phyloP scores from a whole-genome alignment of 495 filamentous ascomycete species.

The Mycothermus thermophilus region DNA sequence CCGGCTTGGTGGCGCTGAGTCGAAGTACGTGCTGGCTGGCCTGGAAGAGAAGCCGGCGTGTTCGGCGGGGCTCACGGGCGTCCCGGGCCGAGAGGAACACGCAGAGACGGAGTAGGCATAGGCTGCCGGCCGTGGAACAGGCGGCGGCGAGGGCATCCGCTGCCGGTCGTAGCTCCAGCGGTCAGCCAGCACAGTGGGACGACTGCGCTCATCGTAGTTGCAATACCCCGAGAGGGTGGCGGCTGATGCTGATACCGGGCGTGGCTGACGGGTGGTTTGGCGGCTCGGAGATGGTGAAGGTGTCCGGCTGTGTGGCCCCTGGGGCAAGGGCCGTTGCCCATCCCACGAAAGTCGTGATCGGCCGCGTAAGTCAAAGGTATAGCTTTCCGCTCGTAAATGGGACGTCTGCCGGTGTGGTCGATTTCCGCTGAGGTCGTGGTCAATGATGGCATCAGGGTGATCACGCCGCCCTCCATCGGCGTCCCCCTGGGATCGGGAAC shows the following conservation, averaged over 20 bases:
- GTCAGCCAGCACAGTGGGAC: conserved; percentile 1
- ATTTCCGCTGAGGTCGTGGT: too few species aligned
- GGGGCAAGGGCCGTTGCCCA: not conserved
- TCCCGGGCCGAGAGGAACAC: not conserved
- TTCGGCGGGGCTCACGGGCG: conserved; percentile 1
- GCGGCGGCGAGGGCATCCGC: conserved; percentile 3
- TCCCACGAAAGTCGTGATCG: conserved; percentile 1
- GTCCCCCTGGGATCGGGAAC: too few species aligned
- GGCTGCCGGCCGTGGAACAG: not conserved
- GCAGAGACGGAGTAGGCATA: not conserved
- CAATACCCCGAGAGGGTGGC: conserved; percentile 1
- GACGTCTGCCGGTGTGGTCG: not conserved
- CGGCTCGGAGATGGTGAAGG: not conserved
- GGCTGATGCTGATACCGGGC: too few species aligned
- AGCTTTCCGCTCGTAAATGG: not conserved
- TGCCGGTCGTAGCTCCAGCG: conserved; percentile 8
- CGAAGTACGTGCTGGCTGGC: conserved; percentile 3
- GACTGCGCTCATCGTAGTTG: not conserved
- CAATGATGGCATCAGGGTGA: too few species aligned
- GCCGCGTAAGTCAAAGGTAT: not conserved
- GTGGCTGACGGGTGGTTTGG: not conserved
- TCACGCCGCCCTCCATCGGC: too few species aligned
- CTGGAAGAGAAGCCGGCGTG: too few species aligned
- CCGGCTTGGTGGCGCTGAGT: conserved; percentile 1
- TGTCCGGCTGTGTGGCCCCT: not conserved